A percentile compares a stretch with the other conserved stretches of the same genome.
Conservation (phyloP, 176 grass and related monocot species). For the Areca catechu region DNA sequence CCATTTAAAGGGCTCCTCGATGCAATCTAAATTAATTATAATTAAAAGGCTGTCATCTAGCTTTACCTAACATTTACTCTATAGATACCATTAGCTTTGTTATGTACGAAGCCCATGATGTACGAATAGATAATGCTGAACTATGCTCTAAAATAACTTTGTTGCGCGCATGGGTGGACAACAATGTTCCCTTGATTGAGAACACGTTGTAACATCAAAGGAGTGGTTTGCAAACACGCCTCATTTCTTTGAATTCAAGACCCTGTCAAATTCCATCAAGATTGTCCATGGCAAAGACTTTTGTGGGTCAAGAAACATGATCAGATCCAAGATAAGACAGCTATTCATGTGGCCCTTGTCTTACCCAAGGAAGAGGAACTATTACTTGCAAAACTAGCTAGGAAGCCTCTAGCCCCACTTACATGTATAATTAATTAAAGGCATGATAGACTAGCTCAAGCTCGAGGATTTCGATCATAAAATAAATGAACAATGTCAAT, state of each 20-base stretch:
- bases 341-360: too few relatives aligned
- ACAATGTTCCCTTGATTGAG: slow-evolving; percentile 1
- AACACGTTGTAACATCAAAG: not conserved
- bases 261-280: not conserved
- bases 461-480: too few relatives aligned
- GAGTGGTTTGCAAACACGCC: not conserved
- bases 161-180: not conserved
- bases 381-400: too few relatives aligned
- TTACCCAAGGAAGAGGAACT: too few relatives aligned
- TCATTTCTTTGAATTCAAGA: not conserved
- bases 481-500: too few relatives aligned
- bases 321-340: too few relatives aligned
- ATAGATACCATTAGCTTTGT: not conserved
- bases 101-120: not conserved
- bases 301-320: too few relatives aligned
- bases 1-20: not conserved
- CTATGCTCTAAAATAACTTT: not conserved
- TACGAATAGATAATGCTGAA: not conserved
- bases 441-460: too few relatives aligned
- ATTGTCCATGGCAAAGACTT: not conserved
- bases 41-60: not conserved
- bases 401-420: too few relatives aligned
- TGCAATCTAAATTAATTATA: not conserved
- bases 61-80: slow-evolving; percentile 1
- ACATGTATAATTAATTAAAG: too few relatives aligned